phyloP scores from a whole-genome alignment of 1,284 basidiomycete genomes.

The Rhizopogon parksii region DNA sequence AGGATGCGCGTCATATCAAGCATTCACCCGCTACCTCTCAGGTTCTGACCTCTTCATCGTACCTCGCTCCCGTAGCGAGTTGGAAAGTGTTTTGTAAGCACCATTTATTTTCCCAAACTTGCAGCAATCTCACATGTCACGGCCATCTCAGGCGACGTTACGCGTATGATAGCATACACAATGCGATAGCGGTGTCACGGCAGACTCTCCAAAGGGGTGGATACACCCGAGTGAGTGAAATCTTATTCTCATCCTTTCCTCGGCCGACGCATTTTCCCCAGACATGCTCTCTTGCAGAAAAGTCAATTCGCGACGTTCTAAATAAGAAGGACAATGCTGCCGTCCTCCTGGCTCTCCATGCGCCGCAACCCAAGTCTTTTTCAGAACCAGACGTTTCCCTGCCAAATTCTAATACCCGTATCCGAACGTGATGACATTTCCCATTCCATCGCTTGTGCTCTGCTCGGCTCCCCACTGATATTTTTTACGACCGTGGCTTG shows the following conservation, averaged over 20 bases:
- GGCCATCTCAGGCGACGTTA: slow-evolving; percentile 50
- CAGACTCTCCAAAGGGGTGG: slow-evolving; percentile 60
- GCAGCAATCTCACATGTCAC: slow-evolving; percentile 10
- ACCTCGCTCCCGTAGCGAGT: slow-evolving; percentile 55
- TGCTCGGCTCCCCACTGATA: slow-evolving; percentile 1
- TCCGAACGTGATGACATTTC: slow-evolving; percentile 20
- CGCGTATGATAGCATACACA: slow-evolving; percentile 72
- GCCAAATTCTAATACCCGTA: slow-evolving; percentile 13
- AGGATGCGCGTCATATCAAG: slow-evolving; percentile 58
- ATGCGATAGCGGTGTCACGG: slow-evolving; percentile 63
- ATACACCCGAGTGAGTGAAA: slow-evolving; percentile 59
- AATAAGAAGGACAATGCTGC: slow-evolving; percentile 59
- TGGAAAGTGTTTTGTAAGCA: slow-evolving; percentile 66
- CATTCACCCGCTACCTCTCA: slow-evolving; percentile 52
- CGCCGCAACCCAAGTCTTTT: slow-evolving; percentile 8
- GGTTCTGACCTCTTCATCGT: slow-evolving; percentile 64
- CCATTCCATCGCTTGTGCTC: background rate
- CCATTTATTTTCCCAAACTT: background rate
- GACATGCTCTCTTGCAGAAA: slow-evolving; percentile 64
- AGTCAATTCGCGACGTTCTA: slow-evolving; percentile 61
- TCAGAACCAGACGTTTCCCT: slow-evolving; percentile 13
- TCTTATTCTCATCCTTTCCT: background rate
- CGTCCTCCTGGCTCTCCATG: slow-evolving; percentile 57
- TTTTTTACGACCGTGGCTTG: slow-evolving; percentile 11
- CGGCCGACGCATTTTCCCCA: slow-evolving; percentile 19